Evolutionary conservation across 1,284 basidiomycete genomes (phyloP), one percentile per base, ranked within the genome.

Genomic region (Athelia sp.): DNA sequence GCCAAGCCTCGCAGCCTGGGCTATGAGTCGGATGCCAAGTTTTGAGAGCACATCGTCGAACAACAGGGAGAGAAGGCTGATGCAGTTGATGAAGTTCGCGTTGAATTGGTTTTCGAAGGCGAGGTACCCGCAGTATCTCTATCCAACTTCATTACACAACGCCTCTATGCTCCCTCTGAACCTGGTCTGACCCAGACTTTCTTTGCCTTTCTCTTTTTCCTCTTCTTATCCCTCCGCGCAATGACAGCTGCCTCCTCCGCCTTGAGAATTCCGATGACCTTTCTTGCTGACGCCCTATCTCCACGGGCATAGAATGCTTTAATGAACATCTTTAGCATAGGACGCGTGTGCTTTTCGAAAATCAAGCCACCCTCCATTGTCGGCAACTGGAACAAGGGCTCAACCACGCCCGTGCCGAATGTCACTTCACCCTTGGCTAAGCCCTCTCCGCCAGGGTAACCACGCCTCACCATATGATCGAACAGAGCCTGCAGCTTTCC

Each of bases 311-410:
- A 74, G 50, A 88, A 74, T 29, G 77, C 80, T 60, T 76, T 82
- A 59, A 84, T 74, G 61, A 88, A 84, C 79, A 81, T 80, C 66
- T 74, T 84, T 65, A 83, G 84, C 62, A 87, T 54, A 24, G 86
- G 85, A 51, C 70, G 66, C 17, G 77, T 72, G 59, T 89, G 85
- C 49, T 68, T 72, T 49, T 66, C 61, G 51, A 81, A 84, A 4
- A 72, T 77, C 45, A 83, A 64, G 43, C 63, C 62, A 22, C 66
- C 48, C 15, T 67, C 50, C 15, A 75, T 51, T 36, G 62, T 59
- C 8, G 72, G 66, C 31, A 75, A 53, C 23, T 60, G 53, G 13
- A 75, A 52, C 6, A 40, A 4, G 34, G 56, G 18, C 24, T 56
- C 52, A 11, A 56, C 50, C 15, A 53, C 57, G n/a, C 52, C 61